Conservation (phyloP, 2,329 filamentous ascomycete species). For the Colletotrichum destructivum region DNA sequence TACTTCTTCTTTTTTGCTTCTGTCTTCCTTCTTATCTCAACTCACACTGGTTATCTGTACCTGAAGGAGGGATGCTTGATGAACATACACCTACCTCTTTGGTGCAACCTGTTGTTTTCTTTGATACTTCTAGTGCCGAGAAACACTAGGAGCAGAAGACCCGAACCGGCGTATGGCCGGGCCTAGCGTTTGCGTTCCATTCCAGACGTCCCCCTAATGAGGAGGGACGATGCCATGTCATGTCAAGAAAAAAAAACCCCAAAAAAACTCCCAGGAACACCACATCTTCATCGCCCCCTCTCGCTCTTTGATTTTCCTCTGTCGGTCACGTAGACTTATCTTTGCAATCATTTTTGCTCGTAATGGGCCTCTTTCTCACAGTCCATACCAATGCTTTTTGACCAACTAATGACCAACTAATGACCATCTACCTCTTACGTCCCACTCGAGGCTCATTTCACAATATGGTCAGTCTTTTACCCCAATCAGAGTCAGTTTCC, state of each 20-base stretch:
- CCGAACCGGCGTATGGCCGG: neutral
- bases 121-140: slow-evolving; percentile 15
- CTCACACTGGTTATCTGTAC: neutral
- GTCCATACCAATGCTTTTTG: neutral
- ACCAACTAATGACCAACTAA: neutral
- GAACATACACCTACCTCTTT: neutral
- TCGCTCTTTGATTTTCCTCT: neutral
- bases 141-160: neutral
- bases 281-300: too few relatives aligned
- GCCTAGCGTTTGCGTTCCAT: slow-evolving; percentile 2
- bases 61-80: neutral
- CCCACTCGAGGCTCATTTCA: neutral
- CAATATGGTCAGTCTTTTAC: neutral
- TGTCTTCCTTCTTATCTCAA: too few relatives aligned
- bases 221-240: neutral
- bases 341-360: too few relatives aligned
- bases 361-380: neutral
- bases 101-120: slow-evolving; percentile 18
- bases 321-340: neutral
- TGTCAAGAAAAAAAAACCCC: too few relatives aligned
- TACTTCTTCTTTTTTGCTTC: neutral
- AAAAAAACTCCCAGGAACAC: too few relatives aligned
- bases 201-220: slow-evolving; percentile 10
- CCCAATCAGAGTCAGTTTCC: neutral
- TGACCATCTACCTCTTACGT: slow-evolving; percentile 1